Base-by-base conservation (phyloP, 345 rosid genomes). In the Limnanthes douglasii region DNA sequence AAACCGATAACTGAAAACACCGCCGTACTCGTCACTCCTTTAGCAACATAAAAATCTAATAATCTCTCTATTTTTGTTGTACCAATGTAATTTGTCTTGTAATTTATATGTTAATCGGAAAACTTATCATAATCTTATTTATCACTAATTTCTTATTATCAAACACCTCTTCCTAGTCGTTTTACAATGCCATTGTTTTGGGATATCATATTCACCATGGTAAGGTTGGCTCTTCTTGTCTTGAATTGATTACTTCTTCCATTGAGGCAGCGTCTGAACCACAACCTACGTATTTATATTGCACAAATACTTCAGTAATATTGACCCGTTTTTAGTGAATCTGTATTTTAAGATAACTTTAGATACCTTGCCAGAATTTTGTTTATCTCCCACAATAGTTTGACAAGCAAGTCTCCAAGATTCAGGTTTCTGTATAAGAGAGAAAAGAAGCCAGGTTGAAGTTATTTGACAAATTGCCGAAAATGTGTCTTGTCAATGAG, bases 231-330 rank as follows among this genome's bases (percentile, higher is more conserved):
- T n/a, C n/a, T n/a, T n/a, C n/a, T n/a, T n/a, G n/a, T n/a, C n/a
- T n/a, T n/a, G n/a, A n/a, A n/a, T n/a, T n/a, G n/a, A n/a, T 72
- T 57, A 78, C 56, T 86, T 78, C 70, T 75, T 86, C 94, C 97
- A 68, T 32, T 86, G 97, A 11, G 94, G 97, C 30, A 86, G 41
- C 62, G 82, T 69, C 50, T 73, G 92, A 27, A 81, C 85, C 11
- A 75, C 82, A 53, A 81, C 86, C 93, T 81, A 55, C 15, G 5
- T 13, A 1, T 34, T 40, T 28, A 1, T 23, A 49, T 31, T 25
- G 10, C 9, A 9, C 3, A 31, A 39, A 21, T 11, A 5, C 21
- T 15, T 26, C 15, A 29, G 6, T 6, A 16, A 31, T 18, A 30
- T 5, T 21, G 14, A 21, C 21, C 13, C 30, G 8, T 8, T 11